A percentile compares a stretch with the other conserved stretches of the same genome.
These are phyloP conservation scores for Colletotrichum sp. DNA, from an alignment of 2,329 filamentous ascomycete genomes.

Conservation along the genomic window DNA sequence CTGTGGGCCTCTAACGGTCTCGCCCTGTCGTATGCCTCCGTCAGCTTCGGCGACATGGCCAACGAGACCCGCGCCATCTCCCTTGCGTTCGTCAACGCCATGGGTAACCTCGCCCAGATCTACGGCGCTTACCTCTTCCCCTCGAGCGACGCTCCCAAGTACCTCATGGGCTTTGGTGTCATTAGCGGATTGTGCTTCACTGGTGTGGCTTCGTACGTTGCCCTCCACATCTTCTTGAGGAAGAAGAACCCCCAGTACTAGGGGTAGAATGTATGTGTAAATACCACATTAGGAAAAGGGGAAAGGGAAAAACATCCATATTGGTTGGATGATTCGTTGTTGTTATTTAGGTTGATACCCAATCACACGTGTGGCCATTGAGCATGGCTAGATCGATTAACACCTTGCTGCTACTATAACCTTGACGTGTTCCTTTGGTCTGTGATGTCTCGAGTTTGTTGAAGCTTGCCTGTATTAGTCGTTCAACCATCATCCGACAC, in stretches of 20 bases:
- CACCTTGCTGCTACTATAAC: background rate
- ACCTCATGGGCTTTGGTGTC: constrained; percentile 44
- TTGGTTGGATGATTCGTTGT: background rate
- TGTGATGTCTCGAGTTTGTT: background rate
- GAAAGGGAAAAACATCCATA: background rate
- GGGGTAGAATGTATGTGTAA: background rate
- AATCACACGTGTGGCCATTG: background rate
- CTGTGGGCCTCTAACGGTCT: constrained; percentile 60
- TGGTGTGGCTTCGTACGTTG: constrained; percentile 3
- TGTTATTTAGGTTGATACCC: background rate
- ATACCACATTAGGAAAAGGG: background rate
- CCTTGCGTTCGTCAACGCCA: constrained; percentile 56
- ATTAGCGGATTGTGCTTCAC: constrained; percentile 21
- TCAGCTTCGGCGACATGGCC: constrained; percentile 54
- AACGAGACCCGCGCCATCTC: constrained; percentile 51
- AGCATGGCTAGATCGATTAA: background rate
- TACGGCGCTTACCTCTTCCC: constrained; percentile 62
- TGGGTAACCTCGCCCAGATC: constrained; percentile 61
- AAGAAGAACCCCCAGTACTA: background rate
- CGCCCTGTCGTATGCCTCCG: constrained; percentile 54
- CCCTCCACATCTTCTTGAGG: background rate
- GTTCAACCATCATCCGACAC: background rate
- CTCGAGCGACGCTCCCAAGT: constrained; percentile 50
- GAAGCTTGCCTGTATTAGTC: background rate
- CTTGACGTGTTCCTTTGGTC: background rate